A percentile compares a stretch with the other conserved stretches of the same genome.
Conservation (phyloP, 2,329 filamentous ascomycete genomes). For the Fusarium gaditjirri region DNA sequence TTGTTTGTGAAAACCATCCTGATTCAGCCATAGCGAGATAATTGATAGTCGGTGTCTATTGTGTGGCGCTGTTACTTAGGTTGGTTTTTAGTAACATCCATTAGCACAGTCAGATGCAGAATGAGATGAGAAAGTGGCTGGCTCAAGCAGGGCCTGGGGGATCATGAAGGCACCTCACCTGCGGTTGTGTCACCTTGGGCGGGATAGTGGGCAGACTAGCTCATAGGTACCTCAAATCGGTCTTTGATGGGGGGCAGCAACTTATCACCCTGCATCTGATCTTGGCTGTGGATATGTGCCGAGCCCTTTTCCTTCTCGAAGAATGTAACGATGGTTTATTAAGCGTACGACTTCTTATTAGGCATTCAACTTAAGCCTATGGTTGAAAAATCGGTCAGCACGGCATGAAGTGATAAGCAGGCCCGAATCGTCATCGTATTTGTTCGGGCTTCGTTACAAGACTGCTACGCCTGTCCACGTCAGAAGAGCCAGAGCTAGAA, state of each 20-base stretch:
- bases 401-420: constrained; percentile 17
- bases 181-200: constrained; percentile 33
- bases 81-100: neutral
- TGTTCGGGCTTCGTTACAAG: neutral
- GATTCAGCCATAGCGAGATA: neutral
- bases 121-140: constrained; percentile 25
- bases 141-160: constrained; percentile 12
- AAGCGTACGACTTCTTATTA: constrained; percentile 31
- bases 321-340: constrained; percentile 26
- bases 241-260: constrained; percentile 3
- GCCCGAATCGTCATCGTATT: constrained; percentile 11
- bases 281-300: constrained; percentile 5
- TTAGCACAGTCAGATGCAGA: constrained; percentile 27
- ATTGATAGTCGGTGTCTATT: neutral
- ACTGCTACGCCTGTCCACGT: constrained; percentile 25
- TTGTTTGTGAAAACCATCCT: neutral
- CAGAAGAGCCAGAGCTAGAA: constrained; percentile 14
- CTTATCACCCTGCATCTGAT: constrained; percentile 31
- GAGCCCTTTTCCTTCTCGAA: constrained; percentile 20
- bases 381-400: constrained; percentile 33
- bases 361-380: constrained; percentile 28
- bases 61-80: constrained; percentile 3
- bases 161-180: constrained; percentile 11
- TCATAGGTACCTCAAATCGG: constrained; percentile 18
- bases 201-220: constrained; percentile 16